Base-by-base conservation (phyloP, 306 rosid species). In the Begonia masoniana region DNA sequence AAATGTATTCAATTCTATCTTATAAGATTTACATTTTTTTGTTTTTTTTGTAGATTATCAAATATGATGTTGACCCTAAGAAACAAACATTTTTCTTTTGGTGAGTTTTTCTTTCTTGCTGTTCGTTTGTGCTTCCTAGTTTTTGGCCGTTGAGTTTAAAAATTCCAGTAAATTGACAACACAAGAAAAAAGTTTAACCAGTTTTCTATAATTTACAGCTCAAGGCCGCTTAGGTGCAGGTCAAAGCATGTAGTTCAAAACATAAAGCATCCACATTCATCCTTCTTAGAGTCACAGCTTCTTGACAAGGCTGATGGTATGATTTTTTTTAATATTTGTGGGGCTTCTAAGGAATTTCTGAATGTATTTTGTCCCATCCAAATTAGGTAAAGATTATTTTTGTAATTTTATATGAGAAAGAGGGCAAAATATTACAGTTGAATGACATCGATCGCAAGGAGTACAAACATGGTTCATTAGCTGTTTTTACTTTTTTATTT, bases 1-100 rank as follows among this genome's bases (percentile, higher is more conserved):
- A 31, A 31, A 31, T 5, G 0, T 31, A 5, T 31, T 31, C 39
- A 31, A 31, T 31, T 31, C 39, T 55, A 5, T 63, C 52, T 50
- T 13, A 15, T 23, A 15, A 46, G 10, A 62, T 23, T 59, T 51
- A 58, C 19, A 45, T 41, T 47, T 50, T 15, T 41, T 41, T 47
- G 47, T 15, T 41, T 61, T 76, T 17, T 48, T 56, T 63, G 56
- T 78, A 86, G 94, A 57, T 73, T 57, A 35, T 74, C 65, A 84
- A 71, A 19, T 68, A 74, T 59, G 72, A 69, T 35, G 54, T 78
- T 52, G 86, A 83, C 74, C 96, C 94, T 11, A 86, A 69, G 59
- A 45, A 53, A 43, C 81, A 83, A 47, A 74, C 75, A 49, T 81
- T 86, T 64, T 19, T 51, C 55, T 71, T 66, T 47, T 73, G 74